These are phyloP conservation scores for Aspergillus sp. DNA, from an alignment of 2,329 filamentous ascomycete species.

Conservation along the genomic window DNA sequence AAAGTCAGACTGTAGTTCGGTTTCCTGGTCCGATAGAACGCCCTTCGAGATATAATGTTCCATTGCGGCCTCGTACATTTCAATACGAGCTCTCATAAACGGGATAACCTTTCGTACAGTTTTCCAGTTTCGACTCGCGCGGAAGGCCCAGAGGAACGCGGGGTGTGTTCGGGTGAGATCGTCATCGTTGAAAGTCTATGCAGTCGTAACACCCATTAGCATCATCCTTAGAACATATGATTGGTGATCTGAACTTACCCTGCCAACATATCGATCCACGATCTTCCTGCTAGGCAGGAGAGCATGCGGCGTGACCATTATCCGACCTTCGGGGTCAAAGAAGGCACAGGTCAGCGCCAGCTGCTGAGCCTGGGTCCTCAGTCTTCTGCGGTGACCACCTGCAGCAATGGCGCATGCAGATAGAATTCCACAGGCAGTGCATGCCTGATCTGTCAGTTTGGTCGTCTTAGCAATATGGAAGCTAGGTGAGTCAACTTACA, in stretches of 20 bases:
- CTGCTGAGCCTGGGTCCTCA: constrained; percentile 61
- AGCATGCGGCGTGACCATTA: constrained; percentile 49
- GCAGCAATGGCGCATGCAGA: constrained; percentile 56
- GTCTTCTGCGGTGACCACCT: constrained; percentile 53
- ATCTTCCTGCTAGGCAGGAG: constrained; percentile 61
- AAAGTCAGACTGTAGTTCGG: constrained; percentile 65
- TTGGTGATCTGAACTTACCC: constrained; percentile 49
- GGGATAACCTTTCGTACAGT: constrained; percentile 66
- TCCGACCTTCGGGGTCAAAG: constrained; percentile 43
- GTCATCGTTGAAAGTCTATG: constrained; percentile 61
- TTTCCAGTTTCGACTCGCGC: constrained; percentile 75
- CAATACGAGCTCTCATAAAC: constrained; percentile 71
- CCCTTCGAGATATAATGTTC: constrained; percentile 50
- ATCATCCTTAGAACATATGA: too few relatives aligned
- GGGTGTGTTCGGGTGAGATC: constrained; percentile 74
- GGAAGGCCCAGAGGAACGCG: constrained; percentile 84
- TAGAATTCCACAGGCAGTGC: constrained; percentile 61
- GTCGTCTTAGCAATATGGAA: too few relatives aligned
- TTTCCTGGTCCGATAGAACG: constrained; percentile 37
- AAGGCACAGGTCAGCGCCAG: constrained; percentile 50
- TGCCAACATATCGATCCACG: constrained; percentile 72
- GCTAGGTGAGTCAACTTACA: too few relatives aligned
- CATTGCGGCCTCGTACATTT: constrained; percentile 47
- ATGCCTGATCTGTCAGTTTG: constrained; percentile 49
- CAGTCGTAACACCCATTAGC: too few relatives aligned